Conservation (phyloP, 495 filamentous ascomycete genomes). For the Glarea lozoyensis region DNA sequence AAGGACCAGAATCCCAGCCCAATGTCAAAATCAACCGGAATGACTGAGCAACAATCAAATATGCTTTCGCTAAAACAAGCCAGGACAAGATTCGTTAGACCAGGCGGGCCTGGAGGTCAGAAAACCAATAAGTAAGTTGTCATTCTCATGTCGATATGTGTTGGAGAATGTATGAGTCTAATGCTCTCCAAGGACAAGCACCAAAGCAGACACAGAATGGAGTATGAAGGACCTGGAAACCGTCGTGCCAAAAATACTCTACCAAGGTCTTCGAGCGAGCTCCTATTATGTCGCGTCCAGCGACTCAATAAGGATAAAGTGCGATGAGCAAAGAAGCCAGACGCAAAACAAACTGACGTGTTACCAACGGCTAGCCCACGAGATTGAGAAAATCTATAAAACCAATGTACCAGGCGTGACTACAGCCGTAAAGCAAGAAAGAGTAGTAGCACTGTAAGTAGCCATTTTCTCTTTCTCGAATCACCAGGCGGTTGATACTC, state of each 20-base stretch:
- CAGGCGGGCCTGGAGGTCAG: constrained; percentile 90
- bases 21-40: too few species aligned
- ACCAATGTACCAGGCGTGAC: constrained; percentile 56
- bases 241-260: constrained; percentile 60
- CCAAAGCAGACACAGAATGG: constrained; percentile 73
- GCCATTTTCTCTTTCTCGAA: neutral
- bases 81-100: constrained; percentile 66
- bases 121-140: constrained; percentile 87
- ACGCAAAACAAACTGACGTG: constrained; percentile 55
- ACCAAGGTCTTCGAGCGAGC: constrained; percentile 50
- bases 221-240: constrained; percentile 47
- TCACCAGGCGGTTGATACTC: neutral
- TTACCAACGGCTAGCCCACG: constrained; percentile 49
- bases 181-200: constrained; percentile 59
- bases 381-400: constrained; percentile 45
- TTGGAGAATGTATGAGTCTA: constrained; percentile 11
- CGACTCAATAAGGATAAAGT: constrained; percentile 50
- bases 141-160: too few species aligned
- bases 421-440: constrained; percentile 45
- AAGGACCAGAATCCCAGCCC: too few species aligned
- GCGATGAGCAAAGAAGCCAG: constrained; percentile 65
- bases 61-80: constrained; percentile 57
- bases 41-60: constrained; percentile 31
- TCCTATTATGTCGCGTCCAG: constrained; percentile 60
- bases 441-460: constrained; percentile 57